Base-by-base conservation (phyloP, 2,329 filamentous ascomycete genomes). In the Trichoderma afroharzianum region DNA sequence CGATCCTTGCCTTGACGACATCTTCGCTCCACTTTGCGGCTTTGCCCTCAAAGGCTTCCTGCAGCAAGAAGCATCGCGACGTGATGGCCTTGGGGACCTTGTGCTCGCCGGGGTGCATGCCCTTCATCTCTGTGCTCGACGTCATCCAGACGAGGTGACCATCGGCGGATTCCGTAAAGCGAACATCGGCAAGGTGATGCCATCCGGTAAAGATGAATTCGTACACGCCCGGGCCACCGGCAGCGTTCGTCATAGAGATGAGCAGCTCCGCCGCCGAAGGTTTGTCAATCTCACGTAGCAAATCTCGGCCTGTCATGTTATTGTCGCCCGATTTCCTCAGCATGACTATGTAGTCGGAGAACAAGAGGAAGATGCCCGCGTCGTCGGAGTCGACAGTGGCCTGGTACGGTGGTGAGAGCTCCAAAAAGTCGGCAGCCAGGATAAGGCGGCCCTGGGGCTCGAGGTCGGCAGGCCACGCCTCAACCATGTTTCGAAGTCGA, bases 211-310 rank as follows among this genome's bases (percentile, higher is more conserved):
- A 96, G 1, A 88, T 87, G 61, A 97, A 88, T 61, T 97, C 93
- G 73, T 90, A 91, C 0, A 86, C 84, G 12, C 88, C 87, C 11
- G 86, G 85, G 0, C 89, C 90, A 36, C 86, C 89, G 32, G 86
- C 89, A 28, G 86, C 87, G 72, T 90, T 90, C 12, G 88, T 90
- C 85, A 90, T 88, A 11, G 88, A 88, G 30, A 87, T 87, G 72
- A 91, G 85, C 71, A 91, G 82, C 4, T 87, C 86, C 50, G 90
- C 88, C 2, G 89, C 86, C 2, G 90, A 92, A 26, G 92, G 92
- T 77, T 93, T 95, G 77, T 98, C 95, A 43, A 98, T 87, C 77
- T 98, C 94, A 4, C 94, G 90, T 69, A 97, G 82, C 67, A 98
- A 83, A 71, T 93, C 92, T 50, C 93, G 91, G 6, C 93, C 93